Evolutionary conservation across 441 rosid genomes (phyloP), one percentile per base, ranked within the genome.

Genomic region (Populus hybrid): DNA sequence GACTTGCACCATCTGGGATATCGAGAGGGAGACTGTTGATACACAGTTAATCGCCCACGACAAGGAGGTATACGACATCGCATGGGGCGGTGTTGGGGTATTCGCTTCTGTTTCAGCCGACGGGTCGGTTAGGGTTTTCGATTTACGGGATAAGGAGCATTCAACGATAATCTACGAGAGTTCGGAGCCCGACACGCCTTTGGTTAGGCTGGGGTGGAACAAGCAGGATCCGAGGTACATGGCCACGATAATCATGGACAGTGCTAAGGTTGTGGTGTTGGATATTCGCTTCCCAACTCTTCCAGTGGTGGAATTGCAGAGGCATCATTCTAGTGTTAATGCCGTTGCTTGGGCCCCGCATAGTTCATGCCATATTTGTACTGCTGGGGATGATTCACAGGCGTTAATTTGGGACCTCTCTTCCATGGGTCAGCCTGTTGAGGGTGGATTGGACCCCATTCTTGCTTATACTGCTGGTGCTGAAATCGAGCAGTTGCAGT

Each of bases 311-410:
- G 99, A 95, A 84, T 82, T 95, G 86, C 99, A 95, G 86, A 76
- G 99, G 76, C 99, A 95, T 79, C 97, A 92, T 40, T 90, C 95
- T 0, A 89, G 95, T 24, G 99, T 92, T 9, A 95, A 95, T 75
- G 99, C 98, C 0, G 87, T 94, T 8, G 99, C 98, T n/a, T 95
- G 99, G 99, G 98, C 99, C 11, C 99, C 99, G 0, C 99, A 94
- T 66, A 93, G 98, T 78, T 93, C 98, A 14, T 95, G 98, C 35
- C 98, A 95, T 70, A 95, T 92, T 16, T 95, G 99, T 78, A 95
- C 99, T 0, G 99, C 99, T 0, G 99, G 99, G 57, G 99, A 95
- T 42, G 99, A 95, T 83, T 92, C 93, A 0, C 98, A 94, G 88
- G 98, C 98, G 0, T 84, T 94, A 81, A 94, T 94, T 78, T 94